Evolutionary conservation across 257 asterid genomes (phyloP), one percentile per base, ranked within the genome.

Genomic region (Ligustrum vulgare): DNA sequence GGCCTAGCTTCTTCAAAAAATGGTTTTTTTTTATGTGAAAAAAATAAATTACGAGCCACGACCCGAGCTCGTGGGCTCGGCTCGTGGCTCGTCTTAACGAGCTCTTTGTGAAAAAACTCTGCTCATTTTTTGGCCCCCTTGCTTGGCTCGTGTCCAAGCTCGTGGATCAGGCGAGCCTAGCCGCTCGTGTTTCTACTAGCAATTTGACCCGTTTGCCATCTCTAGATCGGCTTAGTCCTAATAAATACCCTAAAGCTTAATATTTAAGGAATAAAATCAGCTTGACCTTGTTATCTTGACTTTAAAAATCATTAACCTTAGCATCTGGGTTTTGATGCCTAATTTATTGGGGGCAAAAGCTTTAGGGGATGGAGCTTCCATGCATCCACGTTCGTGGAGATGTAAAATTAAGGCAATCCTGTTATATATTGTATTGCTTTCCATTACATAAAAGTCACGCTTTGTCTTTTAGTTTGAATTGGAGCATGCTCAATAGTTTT

Each of bases 381-480:
- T 73, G 34, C 72, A 33, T 13, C 67, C 43, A 13, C 45, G 47
- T 73, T 69, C 39, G 76, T 28, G 18, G 70, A 67, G 67, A 22
- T 39, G 58, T 74, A 34, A n/a, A 71, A 33, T 60, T 62, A 62
- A 69, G 69, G 75, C 3, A 11, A 72, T 18, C 72, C 58, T 11
- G 41, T 71, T 32, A 73, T 62, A 8, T 67, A 72, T 39, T 15
- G 68, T 16, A 43, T 45, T 28, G 22, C 74, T 70, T 45, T 69
- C 31, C 28, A 63, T 28, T 68, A 35, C 63, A 41, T n/a, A 51
- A 54, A 45, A 47, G 8, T 22, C 23, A 67, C 58, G 73, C 15
- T 67, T 13, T 58, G n/a, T 51, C 62, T 13, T 64, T 34, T 36
- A 67, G 60, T 39, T 77, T 54, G 69, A 73, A 74, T 66, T 32